These are phyloP conservation scores for Aureoboletus auriporus DNA, from an alignment of 768 basidiomycete species.

Conservation along the genomic window DNA sequence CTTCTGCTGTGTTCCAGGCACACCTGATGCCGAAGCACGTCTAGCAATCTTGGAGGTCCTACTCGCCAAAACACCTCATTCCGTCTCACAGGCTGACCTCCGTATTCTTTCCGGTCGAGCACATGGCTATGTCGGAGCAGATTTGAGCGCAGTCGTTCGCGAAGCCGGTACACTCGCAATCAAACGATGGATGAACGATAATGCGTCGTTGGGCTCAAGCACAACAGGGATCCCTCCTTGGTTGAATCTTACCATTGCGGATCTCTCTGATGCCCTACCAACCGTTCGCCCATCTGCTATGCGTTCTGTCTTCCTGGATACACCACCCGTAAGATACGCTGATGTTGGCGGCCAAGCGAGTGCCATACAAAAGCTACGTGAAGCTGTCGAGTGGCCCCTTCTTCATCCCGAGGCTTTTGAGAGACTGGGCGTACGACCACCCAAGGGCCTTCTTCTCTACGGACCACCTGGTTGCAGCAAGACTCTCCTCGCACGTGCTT, in stretches of 20 bases:
- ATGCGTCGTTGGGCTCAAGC: constrained; percentile 3
- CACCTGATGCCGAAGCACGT: constrained; percentile 85
- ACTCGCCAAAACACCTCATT: constrained; percentile 75
- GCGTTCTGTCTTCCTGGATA: constrained; percentile 88
- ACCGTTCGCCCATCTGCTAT: constrained; percentile 88
- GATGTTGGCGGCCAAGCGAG: constrained; percentile 86
- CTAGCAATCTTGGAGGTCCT: constrained; percentile 84
- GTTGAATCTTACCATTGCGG: constrained; percentile 49
- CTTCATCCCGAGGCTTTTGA: constrained; percentile 82
- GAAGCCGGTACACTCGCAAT: constrained; percentile 92
- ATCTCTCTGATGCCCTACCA: constrained; percentile 71
- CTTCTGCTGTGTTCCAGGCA: constrained; percentile 45
- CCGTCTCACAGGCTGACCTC: constrained; percentile 58
- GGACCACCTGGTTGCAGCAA: constrained; percentile 98
- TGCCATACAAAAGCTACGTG: constrained; percentile 82
- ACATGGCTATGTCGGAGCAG: constrained; percentile 97
- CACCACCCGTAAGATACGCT: constrained; percentile 73
- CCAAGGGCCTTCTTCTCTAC: constrained; percentile 87
- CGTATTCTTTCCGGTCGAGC: constrained; percentile 67
- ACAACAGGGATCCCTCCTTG: constrained; percentile 10
- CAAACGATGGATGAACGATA: constrained; percentile 63
- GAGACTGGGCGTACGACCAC: constrained; percentile 82
- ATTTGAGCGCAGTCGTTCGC: constrained; percentile 86
- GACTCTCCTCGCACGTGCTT: constrained; percentile 87
- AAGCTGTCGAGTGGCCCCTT: constrained; percentile 95